Base-by-base conservation (phyloP, 768 basidiomycete genomes). In the Tricholoma sp. region DNA sequence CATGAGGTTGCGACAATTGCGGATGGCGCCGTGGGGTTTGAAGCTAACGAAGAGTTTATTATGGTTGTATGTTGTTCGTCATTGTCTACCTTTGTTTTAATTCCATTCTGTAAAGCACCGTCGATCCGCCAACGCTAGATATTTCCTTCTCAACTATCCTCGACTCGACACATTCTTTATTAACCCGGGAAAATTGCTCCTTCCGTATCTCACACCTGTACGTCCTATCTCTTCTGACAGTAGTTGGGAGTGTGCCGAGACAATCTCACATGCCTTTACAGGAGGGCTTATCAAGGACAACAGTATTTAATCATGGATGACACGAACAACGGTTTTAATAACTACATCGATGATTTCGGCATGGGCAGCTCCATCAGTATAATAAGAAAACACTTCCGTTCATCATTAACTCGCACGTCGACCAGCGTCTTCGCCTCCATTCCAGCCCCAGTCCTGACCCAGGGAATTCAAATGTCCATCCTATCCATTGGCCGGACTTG, bases 41-140 rank as follows among this genome's bases (percentile, higher is more conserved):
- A n/a, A n/a, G 61, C 76, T 80, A 41, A 82, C 74, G 59, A 66
- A 46, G 63, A 76, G 52, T 81, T 83, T 58, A 77, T 85, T 63
- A 74, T 83, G 59, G 71, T 89, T 57, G 88, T 88, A 67, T 56
- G 85, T 77, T 22, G 37, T 16, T 39, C 29, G 16, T 24, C 58
- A 37, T 22, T 3, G 7, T 39, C 21, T 16, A 18, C 22, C 16
- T 60, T 39, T 7, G 14, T 39, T 14, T n/a, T 34, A 34, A 34
- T 39, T 39, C 4, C 10, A n/a, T 39, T 39, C 64, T 34, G 2
- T 34, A 88, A n/a, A n/a, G n/a, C n/a, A n/a, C n/a, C n/a, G n/a
- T n/a, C n/a, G n/a, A n/a, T n/a, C n/a, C n/a, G n/a, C 87, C 81
- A 78, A 71, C 75, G 19, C 71, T 89, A 50, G 79, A 81, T 66